phyloP scores from a whole-genome alignment of 768 basidiomycete species.

The Kwoniella sp. region DNA sequence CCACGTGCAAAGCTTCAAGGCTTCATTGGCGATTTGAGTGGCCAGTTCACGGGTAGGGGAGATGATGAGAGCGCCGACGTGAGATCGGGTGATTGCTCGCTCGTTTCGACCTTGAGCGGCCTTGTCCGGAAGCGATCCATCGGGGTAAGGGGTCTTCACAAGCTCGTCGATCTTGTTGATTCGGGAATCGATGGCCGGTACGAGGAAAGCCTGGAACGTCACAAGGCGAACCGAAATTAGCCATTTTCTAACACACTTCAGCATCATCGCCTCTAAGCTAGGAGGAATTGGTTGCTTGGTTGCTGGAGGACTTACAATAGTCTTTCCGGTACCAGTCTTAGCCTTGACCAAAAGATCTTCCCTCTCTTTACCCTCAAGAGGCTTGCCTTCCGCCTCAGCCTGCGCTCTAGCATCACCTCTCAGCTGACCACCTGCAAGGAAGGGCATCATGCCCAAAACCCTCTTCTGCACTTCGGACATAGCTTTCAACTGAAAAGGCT shows the following conservation, averaged over 20 bases:
- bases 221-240: neutral
- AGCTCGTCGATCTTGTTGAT: constrained; percentile 63
- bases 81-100: constrained; percentile 55
- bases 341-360: constrained; percentile 80
- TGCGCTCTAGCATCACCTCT: constrained; percentile 32
- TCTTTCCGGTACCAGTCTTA: constrained; percentile 88
- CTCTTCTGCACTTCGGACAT: constrained; percentile 84
- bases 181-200: constrained; percentile 81
- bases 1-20: constrained; percentile 66
- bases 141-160: constrained; percentile 59
- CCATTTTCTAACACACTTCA: no score
- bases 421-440: constrained; percentile 58
- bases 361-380: constrained; percentile 29
- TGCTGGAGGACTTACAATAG: constrained; percentile 58
- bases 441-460: constrained; percentile 75
- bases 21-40: constrained; percentile 84
- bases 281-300: no score
- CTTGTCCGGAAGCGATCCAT: constrained; percentile 56
- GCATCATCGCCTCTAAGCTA: no score
- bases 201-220: constrained; percentile 66
- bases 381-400: constrained; percentile 31
- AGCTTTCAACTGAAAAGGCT: constrained; percentile 67
- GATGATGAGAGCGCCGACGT: constrained; percentile 76
- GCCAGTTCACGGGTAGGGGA: constrained; percentile 89
- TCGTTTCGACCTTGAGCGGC: constrained; percentile 28